Evolutionary conservation across 257 asterid species (phyloP).

Genomic region (Solanum sejunctum): DNA sequence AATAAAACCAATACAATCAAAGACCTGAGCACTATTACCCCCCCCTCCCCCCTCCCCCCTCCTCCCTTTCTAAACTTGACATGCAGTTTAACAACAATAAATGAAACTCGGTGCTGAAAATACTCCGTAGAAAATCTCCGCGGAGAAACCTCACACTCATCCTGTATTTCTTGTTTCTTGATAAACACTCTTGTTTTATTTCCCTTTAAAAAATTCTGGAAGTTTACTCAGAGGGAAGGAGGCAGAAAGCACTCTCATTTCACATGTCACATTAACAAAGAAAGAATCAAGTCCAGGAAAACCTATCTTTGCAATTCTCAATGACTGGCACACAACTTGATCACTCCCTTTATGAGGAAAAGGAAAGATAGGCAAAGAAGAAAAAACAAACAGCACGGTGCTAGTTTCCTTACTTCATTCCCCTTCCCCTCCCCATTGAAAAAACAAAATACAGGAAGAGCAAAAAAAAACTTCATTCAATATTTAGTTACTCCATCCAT

Average conservation of each 20-base stretch:
- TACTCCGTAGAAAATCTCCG: neutral
- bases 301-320: neutral
- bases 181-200: neutral
- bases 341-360: neutral
- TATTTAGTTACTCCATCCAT: neutral
- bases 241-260: neutral
- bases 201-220: too few species aligned
- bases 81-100: neutral
- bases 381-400: neutral
- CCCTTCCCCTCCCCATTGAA: neutral
- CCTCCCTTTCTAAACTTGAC: neutral
- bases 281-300: neutral
- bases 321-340: neutral
- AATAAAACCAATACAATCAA: neutral
- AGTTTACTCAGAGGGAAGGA: neutral
- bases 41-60: neutral
- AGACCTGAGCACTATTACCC: neutral
- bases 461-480: neutral
- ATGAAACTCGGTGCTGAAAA: neutral
- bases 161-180: neutral
- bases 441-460: neutral
- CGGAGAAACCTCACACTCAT: neutral
- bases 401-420: neutral
- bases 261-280: neutral
- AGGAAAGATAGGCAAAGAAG: neutral